Base-by-base conservation (phyloP, 345 rosid genomes). In the Cardamine resedifolia region DNA sequence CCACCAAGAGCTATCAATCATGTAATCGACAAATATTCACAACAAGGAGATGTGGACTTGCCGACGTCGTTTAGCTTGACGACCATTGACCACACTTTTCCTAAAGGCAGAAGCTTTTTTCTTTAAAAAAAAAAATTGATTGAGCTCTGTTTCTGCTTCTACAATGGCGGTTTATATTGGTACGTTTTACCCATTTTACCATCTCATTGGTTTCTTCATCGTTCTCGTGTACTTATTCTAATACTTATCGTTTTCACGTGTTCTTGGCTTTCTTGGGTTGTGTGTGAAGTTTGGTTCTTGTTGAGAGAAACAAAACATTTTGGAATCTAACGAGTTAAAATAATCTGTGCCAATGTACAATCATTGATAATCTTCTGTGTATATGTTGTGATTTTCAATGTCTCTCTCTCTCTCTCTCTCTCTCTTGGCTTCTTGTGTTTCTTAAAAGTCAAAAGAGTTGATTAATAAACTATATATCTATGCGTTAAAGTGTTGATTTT, bases 161-260 rank as follows among this genome's bases (percentile, higher is more conserved):
- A 52, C 70, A 76, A 76, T 76, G 79, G 70, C 45, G 75, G 31
- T 69, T 45, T 68, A 34, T 0, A 53, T 45, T 68, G 79, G 79
- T 76, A 61, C 21, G 44, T 15, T 23, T 49, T 21, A 5, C 45
- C 38, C 18, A 3, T 18, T 56, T 28, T 18, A 19, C 11, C 34
- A 4, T 23, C 49, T 45, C 26, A n/a, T 58, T 59, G 26, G 18
- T 38, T 38, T 11, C 43, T 12, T 41, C 45, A 41, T 39, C 6
- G 12, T 14, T 39, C 16, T 39, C 44, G 2, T 12, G n/a, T 51
- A 11, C 23, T 28, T 49, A 14, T 14, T 20, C 12, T 44, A 30
- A 23, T 31, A 10, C 26, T 18, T 57, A 0, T 31, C n/a, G 14
- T 33, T 23, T 31, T 20, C 39, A 53, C 14, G 33, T 53, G n/a